These are phyloP conservation scores for Bryoglossum gracile DNA, from an alignment of 495 filamentous ascomycete species.

Conservation along the genomic window DNA sequence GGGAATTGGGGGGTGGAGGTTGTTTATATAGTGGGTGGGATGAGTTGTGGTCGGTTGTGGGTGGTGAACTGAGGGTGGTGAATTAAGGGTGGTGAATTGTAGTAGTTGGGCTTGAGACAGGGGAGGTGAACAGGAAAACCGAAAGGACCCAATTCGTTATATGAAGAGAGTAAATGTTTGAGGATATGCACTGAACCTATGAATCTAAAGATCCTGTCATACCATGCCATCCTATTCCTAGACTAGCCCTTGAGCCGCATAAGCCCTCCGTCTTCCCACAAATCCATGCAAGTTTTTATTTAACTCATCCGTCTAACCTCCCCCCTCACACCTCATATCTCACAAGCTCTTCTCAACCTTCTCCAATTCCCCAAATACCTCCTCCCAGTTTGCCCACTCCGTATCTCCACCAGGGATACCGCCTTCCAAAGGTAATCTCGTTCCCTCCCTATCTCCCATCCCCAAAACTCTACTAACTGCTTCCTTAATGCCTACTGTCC, in stretches of 20 bases:
- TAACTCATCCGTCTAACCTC: not conserved
- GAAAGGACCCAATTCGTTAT: not conserved
- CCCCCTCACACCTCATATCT: not conserved
- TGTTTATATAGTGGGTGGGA: too few species aligned
- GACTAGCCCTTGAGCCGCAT: not conserved
- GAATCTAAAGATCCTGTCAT: not conserved
- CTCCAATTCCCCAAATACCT: conserved; percentile 30
- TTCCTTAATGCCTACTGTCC: conserved; percentile 57
- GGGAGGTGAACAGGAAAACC: too few species aligned
- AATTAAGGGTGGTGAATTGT: too few species aligned
- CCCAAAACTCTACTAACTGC: conserved; percentile 45
- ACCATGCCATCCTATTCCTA: not conserved
- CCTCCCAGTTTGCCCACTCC: conserved; percentile 40
- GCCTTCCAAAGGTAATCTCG: conserved; percentile 45
- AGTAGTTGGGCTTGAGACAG: too few species aligned
- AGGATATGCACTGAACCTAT: not conserved
- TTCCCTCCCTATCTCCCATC: conserved; percentile 48
- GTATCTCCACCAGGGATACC: conserved; percentile 40
- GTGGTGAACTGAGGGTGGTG: too few species aligned
- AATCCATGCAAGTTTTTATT: not conserved
- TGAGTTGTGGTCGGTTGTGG: too few species aligned
- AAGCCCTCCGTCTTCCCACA: not conserved
- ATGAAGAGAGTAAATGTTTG: not conserved
- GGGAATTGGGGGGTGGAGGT: too few species aligned
- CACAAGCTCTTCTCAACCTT: conserved; percentile 31